A percentile compares a stretch with the other conserved stretches of the same genome.
These are phyloP conservation scores for Alternaria gansuensis DNA, from an alignment of 2,329 filamentous ascomycete genomes.

Conservation along the genomic window DNA sequence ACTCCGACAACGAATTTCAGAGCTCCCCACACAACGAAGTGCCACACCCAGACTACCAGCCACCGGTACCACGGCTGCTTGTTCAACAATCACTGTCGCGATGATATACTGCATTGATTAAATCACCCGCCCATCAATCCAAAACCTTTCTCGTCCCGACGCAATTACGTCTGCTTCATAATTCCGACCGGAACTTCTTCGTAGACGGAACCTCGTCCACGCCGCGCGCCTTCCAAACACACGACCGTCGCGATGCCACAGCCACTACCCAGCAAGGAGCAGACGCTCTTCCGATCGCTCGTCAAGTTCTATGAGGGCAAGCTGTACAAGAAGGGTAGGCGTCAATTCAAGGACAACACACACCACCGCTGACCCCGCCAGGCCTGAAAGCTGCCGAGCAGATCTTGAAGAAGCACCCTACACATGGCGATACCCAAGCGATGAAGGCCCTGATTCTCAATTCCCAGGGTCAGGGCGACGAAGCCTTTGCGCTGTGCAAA, in stretches of 20 bases:
- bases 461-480: constrained; percentile 87
- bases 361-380: constrained; percentile 47
- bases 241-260: constrained; percentile 68
- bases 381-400: constrained; percentile 96
- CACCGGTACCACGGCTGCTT: constrained; percentile 15
- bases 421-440: constrained; percentile 96
- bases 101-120: constrained; percentile 24
- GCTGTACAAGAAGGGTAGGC: constrained; percentile 86
- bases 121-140: constrained; percentile 11
- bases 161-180: constrained; percentile 13
- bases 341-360: constrained; percentile 15
- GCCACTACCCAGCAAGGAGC: constrained; percentile 84
- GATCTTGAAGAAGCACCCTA: constrained; percentile 92
- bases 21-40: constrained; percentile 46
- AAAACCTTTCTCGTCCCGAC: not conserved
- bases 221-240: constrained; percentile 17
- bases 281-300: constrained; percentile 90
- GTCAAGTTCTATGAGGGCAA: constrained; percentile 98
- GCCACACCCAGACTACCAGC: constrained; percentile 23
- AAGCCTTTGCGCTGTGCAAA: constrained; percentile 93
- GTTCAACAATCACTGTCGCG: constrained; percentile 15
- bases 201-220: constrained; percentile 22
- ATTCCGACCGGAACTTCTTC: constrained; percentile 26
- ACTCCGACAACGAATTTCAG: constrained; percentile 43
- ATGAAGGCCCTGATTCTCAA: constrained; percentile 99